Evolutionary conservation across 2,329 filamentous ascomycete genomes (phyloP), one percentile per base, ranked within the genome.

Genomic region (Graphium sp.): DNA sequence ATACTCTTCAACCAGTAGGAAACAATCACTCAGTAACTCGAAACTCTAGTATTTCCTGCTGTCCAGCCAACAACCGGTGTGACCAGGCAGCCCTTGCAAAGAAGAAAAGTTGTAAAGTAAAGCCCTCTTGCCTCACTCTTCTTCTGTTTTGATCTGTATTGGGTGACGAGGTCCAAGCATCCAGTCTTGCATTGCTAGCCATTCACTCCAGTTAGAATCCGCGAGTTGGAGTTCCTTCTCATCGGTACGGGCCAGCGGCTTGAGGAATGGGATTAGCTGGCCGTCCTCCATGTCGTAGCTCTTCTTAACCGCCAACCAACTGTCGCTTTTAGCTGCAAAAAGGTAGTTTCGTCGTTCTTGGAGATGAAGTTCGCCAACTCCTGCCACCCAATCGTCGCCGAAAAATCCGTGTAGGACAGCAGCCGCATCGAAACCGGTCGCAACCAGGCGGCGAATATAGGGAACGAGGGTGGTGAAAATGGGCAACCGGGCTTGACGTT

Each of bases 131-230:
- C n/a, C n/a, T n/a, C n/a, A n/a, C n/a, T n/a, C n/a, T n/a, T n/a
- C n/a, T n/a, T n/a, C n/a, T n/a, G n/a, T n/a, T n/a, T n/a, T n/a
- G n/a, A n/a, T n/a, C n/a, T n/a, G n/a, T 20, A 10, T 27, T 13
- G 11, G 77, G 79, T 18, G 76, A 75, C 35, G 60, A 2, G 81
- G 79, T 3, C 85, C 85, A n/a, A 94, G 59, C 84, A 93, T 92
- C 87, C 87, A 95, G 50, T 94, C 87, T 50, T 93, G 83, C 82
- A 94, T 91, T 9, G 82, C 82, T 18, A 94, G 57, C 87, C 87
- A 95, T 43, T 87, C 76, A 46, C 83, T 91, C 89, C 89, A 98
- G 34, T 66, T 74, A 35, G 68, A 66, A 54, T 95, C 87, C 0
- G 85, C 85, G 10, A 60, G 67, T 36, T 80, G 68, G 35, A 95